A percentile compares a stretch with the other conserved stretches of the same genome.
Conservation (phyloP, 768 basidiomycete species). For the Pleurotus citrinopileatus region DNA sequence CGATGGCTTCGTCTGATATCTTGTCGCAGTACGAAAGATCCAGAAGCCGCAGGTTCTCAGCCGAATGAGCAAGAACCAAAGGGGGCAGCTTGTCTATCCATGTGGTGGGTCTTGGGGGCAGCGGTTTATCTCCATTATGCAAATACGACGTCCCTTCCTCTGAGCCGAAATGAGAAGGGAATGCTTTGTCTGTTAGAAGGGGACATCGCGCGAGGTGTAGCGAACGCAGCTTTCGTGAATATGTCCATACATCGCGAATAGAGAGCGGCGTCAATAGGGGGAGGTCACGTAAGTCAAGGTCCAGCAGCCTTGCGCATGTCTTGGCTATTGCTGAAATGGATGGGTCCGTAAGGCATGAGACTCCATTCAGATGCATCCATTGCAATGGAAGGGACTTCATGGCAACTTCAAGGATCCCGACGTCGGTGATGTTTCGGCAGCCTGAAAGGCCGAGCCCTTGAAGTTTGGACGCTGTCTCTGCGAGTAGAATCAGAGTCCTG, state of each 20-base stretch:
- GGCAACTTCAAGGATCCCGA: conserved; percentile 72
- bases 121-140: conserved; percentile 40
- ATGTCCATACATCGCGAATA: conserved; percentile 79
- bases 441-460: conserved; percentile 75
- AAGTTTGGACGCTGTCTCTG: conserved; percentile 59
- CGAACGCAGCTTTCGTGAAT: conserved; percentile 72
- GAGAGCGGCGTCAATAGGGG: conserved; percentile 65
- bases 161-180: conserved; percentile 50
- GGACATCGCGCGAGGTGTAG: conserved; percentile 78
- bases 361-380: conserved; percentile 71
- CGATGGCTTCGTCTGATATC: conserved; percentile 76
- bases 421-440: conserved; percentile 75
- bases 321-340: conserved; percentile 70
- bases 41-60: conserved; percentile 73
- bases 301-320: conserved; percentile 72
- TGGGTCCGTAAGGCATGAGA: conserved; percentile 57
- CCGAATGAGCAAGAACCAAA: conserved; percentile 57
- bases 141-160: conserved; percentile 19
- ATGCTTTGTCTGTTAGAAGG: conserved; percentile 74
- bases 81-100: conserved; percentile 65
- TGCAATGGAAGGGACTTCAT: conserved; percentile 65
- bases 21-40: conserved; percentile 70
- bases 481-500: conserved; percentile 62
- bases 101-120: conserved; percentile 53
- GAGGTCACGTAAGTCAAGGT: conserved; percentile 76